Evolutionary conservation across 371 early-diverging fungal genomes (phyloP).

Genomic region (Circinella umbellata): DNA sequence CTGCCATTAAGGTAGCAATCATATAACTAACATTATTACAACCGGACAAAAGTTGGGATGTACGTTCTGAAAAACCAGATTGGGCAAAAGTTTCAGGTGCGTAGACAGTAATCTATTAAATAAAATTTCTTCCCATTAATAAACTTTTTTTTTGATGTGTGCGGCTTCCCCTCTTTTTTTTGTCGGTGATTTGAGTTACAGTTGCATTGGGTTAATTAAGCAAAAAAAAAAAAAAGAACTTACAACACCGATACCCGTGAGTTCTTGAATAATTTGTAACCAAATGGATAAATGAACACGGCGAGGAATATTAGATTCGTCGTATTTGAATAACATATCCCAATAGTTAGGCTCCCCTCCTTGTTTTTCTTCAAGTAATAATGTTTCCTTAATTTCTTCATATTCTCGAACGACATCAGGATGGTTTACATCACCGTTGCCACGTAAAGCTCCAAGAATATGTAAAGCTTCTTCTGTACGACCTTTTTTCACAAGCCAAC

Average conservation of each 20-base stretch:
- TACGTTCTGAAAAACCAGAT: slow-evolving; percentile 36
- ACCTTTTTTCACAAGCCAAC: slow-evolving; percentile 44
- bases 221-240: too few species aligned
- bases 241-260: slow-evolving; percentile 45
- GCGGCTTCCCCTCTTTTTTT: too few species aligned
- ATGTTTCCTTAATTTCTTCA: slow-evolving; percentile 32
- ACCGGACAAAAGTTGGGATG: slow-evolving; percentile 44
- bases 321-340: slow-evolving; percentile 40
- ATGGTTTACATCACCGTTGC: slow-evolving; percentile 38
- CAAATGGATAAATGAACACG: slow-evolving; percentile 49
- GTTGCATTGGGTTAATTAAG: too few species aligned
- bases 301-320: slow-evolving; percentile 41
- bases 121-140: not conserved
- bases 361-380: slow-evolving; percentile 31
- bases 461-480: slow-evolving; percentile 36
- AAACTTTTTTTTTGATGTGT: too few species aligned
- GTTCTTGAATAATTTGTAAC: slow-evolving; percentile 50
- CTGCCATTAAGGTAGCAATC: slow-evolving; percentile 39
- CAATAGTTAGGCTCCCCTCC: slow-evolving; percentile 43
- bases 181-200: too few species aligned
- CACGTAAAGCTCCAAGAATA: slow-evolving; percentile 43
- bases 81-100: slow-evolving; percentile 39
- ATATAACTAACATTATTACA: slow-evolving; percentile 44
- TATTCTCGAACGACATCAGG: slow-evolving; percentile 40
- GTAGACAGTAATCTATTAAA: slow-evolving; percentile 37